Conservation (phyloP, 768 basidiomycete species). For the Suillus sp. region DNA sequence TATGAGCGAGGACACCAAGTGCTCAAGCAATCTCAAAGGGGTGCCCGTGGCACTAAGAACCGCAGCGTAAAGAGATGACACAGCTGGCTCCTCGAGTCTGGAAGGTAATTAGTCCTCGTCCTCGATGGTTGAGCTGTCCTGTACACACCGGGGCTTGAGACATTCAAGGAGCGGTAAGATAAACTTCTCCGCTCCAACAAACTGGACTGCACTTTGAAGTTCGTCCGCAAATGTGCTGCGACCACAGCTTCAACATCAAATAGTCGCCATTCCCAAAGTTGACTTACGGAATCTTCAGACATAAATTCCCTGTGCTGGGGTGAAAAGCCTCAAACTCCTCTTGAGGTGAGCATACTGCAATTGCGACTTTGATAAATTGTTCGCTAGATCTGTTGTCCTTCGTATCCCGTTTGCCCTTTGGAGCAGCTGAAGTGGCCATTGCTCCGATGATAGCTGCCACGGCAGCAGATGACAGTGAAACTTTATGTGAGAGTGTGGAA, state of each 20-base stretch:
- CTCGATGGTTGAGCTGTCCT: too few species aligned
- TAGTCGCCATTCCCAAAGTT: not conserved
- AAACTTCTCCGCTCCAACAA: conserved; percentile 59
- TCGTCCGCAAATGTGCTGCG: conserved; percentile 51
- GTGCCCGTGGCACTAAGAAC: conserved; percentile 31
- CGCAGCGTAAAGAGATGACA: conserved; percentile 31
- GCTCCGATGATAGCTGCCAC: conserved; percentile 57
- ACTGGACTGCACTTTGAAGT: conserved; percentile 43
- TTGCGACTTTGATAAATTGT: conserved; percentile 65
- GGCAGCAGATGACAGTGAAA: conserved; percentile 57
- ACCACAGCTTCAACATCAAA: not conserved
- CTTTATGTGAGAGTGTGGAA: conserved; percentile 68
- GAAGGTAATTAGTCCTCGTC: not conserved
- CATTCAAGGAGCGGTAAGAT: conserved; percentile 51
- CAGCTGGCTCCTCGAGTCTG: conserved; percentile 36
- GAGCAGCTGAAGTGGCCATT: conserved; percentile 52
- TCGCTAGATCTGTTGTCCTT: conserved; percentile 44
- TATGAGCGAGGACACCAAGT: conserved; percentile 27
- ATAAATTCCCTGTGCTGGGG: conserved; percentile 42
- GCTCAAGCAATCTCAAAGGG: conserved; percentile 24
- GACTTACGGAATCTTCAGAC: conserved; percentile 50
- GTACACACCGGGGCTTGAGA: conserved; percentile 43
- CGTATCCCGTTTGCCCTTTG: conserved; percentile 19
- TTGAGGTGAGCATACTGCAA: conserved; percentile 69
- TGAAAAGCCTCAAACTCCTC: conserved; percentile 51